Base-by-base conservation (phyloP, 768 basidiomycete genomes). In the Pulveroboletus sp. region DNA sequence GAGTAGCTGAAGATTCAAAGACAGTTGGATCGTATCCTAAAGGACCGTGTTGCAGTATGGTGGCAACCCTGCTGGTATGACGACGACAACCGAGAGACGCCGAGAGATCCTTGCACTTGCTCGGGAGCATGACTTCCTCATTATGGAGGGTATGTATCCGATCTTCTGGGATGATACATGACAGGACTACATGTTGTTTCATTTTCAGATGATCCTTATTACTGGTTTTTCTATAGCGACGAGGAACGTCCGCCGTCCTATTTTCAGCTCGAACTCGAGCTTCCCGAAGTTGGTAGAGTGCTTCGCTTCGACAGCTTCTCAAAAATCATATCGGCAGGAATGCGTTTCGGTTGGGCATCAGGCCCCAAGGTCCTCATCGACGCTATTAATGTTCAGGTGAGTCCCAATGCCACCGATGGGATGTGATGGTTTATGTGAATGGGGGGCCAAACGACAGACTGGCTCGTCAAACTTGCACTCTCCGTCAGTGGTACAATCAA, bases 61-160 rank as follows among this genome's bases (percentile, higher is more conserved):
- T 29, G 84, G 84, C 50, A 90, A 93, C n/a, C 87, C 87, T 5
- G 85, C 85, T 7, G n/a, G n/a, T n/a, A n/a, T n/a, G n/a, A n/a
- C n/a, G n/a, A n/a, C n/a, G n/a, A n/a, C n/a, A n/a, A n/a, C 78
- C 13, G 78, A 81, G 45, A 76, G 89, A 33, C 76, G 79, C 20
- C 70, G 78, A 64, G 78, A 83, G 60, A 78, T 86, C 10, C 75
- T 94, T 14, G 66, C 73, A 49, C 74, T 91, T 21, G 82, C 82
- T 27, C 73, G 77, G 42, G 75, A 85, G 57, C 77, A 88, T 61
- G 75, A 85, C 59, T 78, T 94, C 55, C 65, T 94, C 46, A 84
- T 93, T 59, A 66, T 91, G 25, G 88, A 93, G 76, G 89, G 87
- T 79, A 20, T 21, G 49, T 39, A 12, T 17, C 24, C 33, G 24